Evolutionary conservation across 495 filamentous ascomycete species (phyloP), one percentile per base, ranked within the genome.

Genomic region (Paragyromitra xinjiangensis): DNA sequence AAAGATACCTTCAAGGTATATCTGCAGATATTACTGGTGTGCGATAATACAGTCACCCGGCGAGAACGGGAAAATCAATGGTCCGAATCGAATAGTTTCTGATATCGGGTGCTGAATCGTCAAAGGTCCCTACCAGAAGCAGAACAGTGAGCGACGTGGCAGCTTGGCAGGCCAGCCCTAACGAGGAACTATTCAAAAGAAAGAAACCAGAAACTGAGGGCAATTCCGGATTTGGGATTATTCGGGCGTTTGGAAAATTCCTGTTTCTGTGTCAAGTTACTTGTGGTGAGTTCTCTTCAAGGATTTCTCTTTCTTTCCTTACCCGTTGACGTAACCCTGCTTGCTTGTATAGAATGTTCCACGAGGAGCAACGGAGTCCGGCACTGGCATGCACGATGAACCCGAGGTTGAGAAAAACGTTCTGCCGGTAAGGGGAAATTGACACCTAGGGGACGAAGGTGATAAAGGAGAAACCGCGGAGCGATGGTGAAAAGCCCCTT

Each of bases 261-360:
- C 42, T 62, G 34, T 71, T 68, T 26, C 64, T 58, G 19, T 73
- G 51, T 73, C 29, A 62, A 70, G 45, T 72, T 61, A 63, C 56
- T 62, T 22, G 40, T 53, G 29, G 45, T 63, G 48, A 9, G 45
- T 64, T 44, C 55, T 58, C 44, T 56, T n/a, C 45, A 53, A 48
- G 65, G 51, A 6, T 53, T 71, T 61, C 34, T 29, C 34, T 51
- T 37, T 71, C 37, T 56, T 55, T 71, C 37, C 67, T 56, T 71
- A 56, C 73, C 37, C 40, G 69, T 73, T 77, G 69, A 64, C 62
- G 74, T 59, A 77, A 66, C 68, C 70, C 73, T 45, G 56, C 67
- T 70, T 65, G 69, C 44, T 70, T 56, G 59, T 73, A 73, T 73
- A 50, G 74, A 59, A 77, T 19, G 74, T 73, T 73, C 74, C 74